Evolutionary conservation across 148 eudicot genomes (phyloP), one percentile per base, ranked within the genome.

Genomic region (Rhododendron henanense): DNA sequence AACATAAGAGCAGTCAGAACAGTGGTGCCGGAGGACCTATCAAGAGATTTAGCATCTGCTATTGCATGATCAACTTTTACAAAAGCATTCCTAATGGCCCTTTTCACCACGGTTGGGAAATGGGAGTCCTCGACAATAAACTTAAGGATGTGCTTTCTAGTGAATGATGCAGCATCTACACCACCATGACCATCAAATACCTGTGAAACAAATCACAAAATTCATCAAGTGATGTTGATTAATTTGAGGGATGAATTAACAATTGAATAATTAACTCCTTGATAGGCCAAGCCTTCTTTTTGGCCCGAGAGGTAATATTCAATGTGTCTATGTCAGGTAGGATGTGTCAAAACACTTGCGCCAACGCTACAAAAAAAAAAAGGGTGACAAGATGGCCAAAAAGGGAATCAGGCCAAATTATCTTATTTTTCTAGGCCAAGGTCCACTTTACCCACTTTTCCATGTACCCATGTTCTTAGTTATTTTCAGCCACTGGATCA

Each of bases 121-220:
- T 86, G 88, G 50, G 88, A 89, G 81, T 92, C 94, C 71, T 89
- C 92, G 15, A 90, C 87, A n/a, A 93, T 91, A 84, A 89, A 90
- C 85, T 85, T 89, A 28, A 93, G 96, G 76, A 93, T 90, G 89
- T 90, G 91, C 47, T 90, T 89, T 83, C 86, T 89, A 37, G 91
- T 87, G 87, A 92, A 93, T 53, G 89, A 73, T 76, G 96, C 94
- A 65, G 94, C 96, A 90, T 93, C 94, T 82, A 90, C 85, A 41
- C 96, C 96, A 23, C 94, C 96, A 86, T 93, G 96, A 37, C 96
- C 94, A 86, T 93, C 94, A 88, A 93, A 93, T 35, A 93, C 96
- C 96, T 93, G 90, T 14, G 61, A 81, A 81, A 53, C 11, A 55
- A 83, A 50, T 33, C n/a, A 21, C 31, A 76, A 65, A 83, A 44